Percentiles rank a stretch among this genome's conserved stretches.
Evolutionary conservation across 73 alveolate species (phyloP).

Genomic region (Paramecium octaurelia): DNA sequence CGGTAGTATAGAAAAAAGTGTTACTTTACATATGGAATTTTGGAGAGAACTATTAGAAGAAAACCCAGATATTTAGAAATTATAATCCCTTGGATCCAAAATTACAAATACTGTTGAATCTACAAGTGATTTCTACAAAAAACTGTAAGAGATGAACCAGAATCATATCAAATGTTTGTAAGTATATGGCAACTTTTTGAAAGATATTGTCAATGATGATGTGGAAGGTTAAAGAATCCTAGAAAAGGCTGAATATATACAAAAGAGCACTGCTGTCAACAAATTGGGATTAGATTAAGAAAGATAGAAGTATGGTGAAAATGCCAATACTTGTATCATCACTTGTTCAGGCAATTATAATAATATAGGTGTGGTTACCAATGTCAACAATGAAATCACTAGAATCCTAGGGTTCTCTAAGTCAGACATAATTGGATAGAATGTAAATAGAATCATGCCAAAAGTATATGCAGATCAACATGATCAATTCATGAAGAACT

Average conservation of each 20-base stretch:
- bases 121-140: slow-evolving; percentile 53
- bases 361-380: slow-evolving; percentile 57
- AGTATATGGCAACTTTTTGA: slow-evolving; percentile 58
- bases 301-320: slow-evolving; percentile 63
- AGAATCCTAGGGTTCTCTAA: slow-evolving; percentile 64
- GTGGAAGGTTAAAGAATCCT: slow-evolving; percentile 56
- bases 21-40: slow-evolving; percentile 59
- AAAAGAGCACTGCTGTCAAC: slow-evolving; percentile 52
- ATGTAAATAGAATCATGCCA: slow-evolving; percentile 62
- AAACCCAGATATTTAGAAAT: slow-evolving; percentile 58
- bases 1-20: slow-evolving; percentile 55
- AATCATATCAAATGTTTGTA: slow-evolving; percentile 58
- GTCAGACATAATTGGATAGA: slow-evolving; percentile 54
- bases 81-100: slow-evolving; percentile 48
- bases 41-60: slow-evolving; percentile 65
- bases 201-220: slow-evolving; percentile 61
- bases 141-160: slow-evolving; percentile 60
- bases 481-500: slow-evolving; percentile 54
- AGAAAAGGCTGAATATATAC: slow-evolving; percentile 57
- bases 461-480: slow-evolving; percentile 61
- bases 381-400: slow-evolving; percentile 48
- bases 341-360: slow-evolving; percentile 63
- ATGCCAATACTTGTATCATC: slow-evolving; percentile 57
- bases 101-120: slow-evolving; percentile 58
- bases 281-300: slow-evolving; percentile 57